Conservation (phyloP, 495 filamentous ascomycete genomes). For the Xylaria flabelliformis region DNA sequence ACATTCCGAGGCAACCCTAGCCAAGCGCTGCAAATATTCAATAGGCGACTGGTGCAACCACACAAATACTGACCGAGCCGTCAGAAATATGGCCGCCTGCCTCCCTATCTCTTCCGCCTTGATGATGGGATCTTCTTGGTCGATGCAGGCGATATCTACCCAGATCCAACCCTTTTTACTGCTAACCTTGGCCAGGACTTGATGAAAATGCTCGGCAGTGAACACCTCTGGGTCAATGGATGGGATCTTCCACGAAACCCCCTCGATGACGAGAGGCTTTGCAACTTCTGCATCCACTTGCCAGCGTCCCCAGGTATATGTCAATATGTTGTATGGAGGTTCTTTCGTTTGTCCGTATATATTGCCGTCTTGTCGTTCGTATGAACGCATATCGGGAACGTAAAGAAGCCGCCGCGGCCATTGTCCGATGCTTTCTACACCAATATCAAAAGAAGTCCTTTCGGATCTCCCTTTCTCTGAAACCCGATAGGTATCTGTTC, state of each 20-base stretch:
- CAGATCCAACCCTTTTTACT: not conserved
- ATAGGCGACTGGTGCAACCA: not conserved
- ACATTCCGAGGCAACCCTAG: not conserved
- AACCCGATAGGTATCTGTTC: not conserved
- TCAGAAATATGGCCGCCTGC: not conserved
- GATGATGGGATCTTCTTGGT: not conserved
- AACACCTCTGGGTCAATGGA: not conserved
- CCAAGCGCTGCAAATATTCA: not conserved
- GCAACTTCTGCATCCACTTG: not conserved
- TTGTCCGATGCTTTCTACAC: not conserved
- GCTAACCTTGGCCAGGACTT: not conserved
- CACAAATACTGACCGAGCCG: not conserved
- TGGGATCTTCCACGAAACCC: not conserved
- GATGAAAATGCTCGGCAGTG: not conserved
- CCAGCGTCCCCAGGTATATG: not conserved
- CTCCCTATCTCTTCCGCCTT: slow-evolving; percentile 3
- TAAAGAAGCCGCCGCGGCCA: not conserved
- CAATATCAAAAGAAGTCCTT: not conserved
- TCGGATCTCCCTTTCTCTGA: not conserved
- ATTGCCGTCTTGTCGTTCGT: not conserved
- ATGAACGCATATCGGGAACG: not conserved
- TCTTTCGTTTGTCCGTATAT: not conserved
- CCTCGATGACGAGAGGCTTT: not conserved
- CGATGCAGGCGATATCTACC: slow-evolving; percentile 4
- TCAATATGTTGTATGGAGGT: not conserved